Conservation (phyloP, 805 yeast genomes). For the Henningerozyma blattae region DNA sequence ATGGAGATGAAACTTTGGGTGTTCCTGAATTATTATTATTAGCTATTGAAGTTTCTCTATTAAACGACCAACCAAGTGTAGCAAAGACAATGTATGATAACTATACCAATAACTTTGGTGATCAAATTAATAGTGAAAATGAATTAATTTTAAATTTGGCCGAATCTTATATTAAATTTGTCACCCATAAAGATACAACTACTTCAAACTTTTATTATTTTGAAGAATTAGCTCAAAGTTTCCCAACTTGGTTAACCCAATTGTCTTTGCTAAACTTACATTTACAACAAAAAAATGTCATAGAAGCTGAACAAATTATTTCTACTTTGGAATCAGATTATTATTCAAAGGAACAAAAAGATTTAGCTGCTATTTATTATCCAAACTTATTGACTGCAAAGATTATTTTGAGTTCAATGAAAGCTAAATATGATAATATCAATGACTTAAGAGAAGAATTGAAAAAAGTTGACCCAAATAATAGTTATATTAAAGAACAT, state of each 20-base stretch:
- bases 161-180: slow-evolving; percentile 56
- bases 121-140: slow-evolving; percentile 39
- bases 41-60: slow-evolving; percentile 29
- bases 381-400: slow-evolving; percentile 50
- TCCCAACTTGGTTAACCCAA: slow-evolving; percentile 38
- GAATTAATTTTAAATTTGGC: slow-evolving; percentile 65
- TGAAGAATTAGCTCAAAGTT: slow-evolving; percentile 63
- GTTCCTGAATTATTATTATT: slow-evolving; percentile 31
- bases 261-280: slow-evolving; percentile 62
- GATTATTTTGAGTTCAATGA: slow-evolving; percentile 48
- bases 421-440: slow-evolving; percentile 33
- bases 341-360: slow-evolving; percentile 23
- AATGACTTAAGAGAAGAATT: slow-evolving; percentile 36
- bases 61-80: slow-evolving; percentile 30
- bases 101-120: slow-evolving; percentile 32
- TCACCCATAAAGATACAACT: slow-evolving; percentile 28
- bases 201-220: slow-evolving; percentile 45
- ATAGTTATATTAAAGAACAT: slow-evolving; percentile 45
- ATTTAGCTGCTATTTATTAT: slow-evolving; percentile 21
- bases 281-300: slow-evolving; percentile 64
- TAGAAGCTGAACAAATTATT: slow-evolving; percentile 67
- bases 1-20: slow-evolving; percentile 23
- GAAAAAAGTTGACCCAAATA: slow-evolving; percentile 37
- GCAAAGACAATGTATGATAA: slow-evolving; percentile 38
- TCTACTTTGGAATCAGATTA: slow-evolving; percentile 34